Evolutionary conservation across 495 filamentous ascomycete species (phyloP), one percentile per base, ranked within the genome.

Genomic region (Hypomontagnella submonticulosa): DNA sequence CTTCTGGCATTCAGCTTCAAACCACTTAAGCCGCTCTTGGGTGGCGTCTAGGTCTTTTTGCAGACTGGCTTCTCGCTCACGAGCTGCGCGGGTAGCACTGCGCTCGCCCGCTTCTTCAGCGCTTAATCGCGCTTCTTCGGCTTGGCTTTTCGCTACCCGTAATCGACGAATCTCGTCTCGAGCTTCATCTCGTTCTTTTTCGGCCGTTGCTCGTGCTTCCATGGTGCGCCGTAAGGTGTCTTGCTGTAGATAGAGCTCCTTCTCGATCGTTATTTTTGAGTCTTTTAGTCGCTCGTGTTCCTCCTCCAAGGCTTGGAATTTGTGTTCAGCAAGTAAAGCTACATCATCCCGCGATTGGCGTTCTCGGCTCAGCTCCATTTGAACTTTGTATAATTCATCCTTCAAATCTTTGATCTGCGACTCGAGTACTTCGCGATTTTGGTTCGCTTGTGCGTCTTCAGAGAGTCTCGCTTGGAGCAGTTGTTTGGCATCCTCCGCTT

Each of bases 211-310:
- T 9, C 92, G 85, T 27, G 89, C 89, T 76, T 96, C 92, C 38
- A 90, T 90, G 7, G 93, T 90, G 15, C 95, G 90, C 16, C 95
- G 90, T 43, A 97, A 86, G 11, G 90, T 90, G 72, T 99, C 95
- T 75, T 97, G 93, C 68, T 98, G 95, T n/a, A 90, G 87, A 73
- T 97, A 98, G 77, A 99, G 92, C 75, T 98, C 96, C 75, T 97
- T 97, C 74, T 99, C 95, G 54, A 99, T 97, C 37, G 84, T 95
- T 67, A 97, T 97, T 76, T 99, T 99, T 4, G 93, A 89, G 36
- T 97, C 92, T 64, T 96, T 97, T 11, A 99, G 82, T n/a, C 84
- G 84, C 30, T 93, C 85, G 69, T 89, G 96, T 57, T 98, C 93
- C 16, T 93, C 87, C 69, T 91, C 88, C 56, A 99, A 77, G 41